Evolutionary conservation across 164 flowering plant species (phyloP).

Genomic region (Tetrastigma voinierianum): DNA sequence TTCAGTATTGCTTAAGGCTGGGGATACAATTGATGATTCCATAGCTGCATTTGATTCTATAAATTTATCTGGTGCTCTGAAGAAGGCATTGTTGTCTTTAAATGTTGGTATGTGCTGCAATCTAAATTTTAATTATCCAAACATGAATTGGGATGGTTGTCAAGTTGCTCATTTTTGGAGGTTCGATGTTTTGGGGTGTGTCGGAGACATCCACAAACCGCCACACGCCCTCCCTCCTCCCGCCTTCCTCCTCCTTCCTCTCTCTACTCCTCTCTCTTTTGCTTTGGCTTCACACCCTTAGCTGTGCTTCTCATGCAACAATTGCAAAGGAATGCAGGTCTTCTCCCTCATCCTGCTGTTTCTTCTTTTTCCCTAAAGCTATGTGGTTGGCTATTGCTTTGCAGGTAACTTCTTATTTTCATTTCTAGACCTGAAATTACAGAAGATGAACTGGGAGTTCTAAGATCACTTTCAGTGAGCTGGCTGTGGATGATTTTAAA

Average conservation of each 20-base stretch:
- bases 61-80: conserved; percentile 54
- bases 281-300: not conserved
- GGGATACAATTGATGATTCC: conserved; percentile 81
- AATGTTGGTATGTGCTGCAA: conserved; percentile 67
- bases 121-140: not conserved
- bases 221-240: too few relatives aligned
- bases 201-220: too few relatives aligned
- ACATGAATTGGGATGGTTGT: too few relatives aligned
- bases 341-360: not conserved
- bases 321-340: too few relatives aligned
- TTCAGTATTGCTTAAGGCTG: conserved; percentile 51
- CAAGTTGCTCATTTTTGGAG: too few relatives aligned
- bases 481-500: conserved; percentile 83
- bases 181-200: too few relatives aligned
- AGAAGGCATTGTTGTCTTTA: conserved; percentile 72
- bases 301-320: too few relatives aligned
- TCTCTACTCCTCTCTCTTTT: not conserved
- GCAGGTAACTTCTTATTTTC: conserved; percentile 90
- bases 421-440: conserved; percentile 63
- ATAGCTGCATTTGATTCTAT: conserved; percentile 75
- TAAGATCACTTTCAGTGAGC: conserved; percentile 39
- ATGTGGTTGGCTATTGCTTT: conserved; percentile 21
- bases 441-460: conserved; percentile 35
- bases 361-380: conserved; percentile 1
- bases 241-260: too few relatives aligned